Evolutionary conservation across 1,139 yeast genomes (phyloP).

Genomic region (Pichia norvegensis): DNA sequence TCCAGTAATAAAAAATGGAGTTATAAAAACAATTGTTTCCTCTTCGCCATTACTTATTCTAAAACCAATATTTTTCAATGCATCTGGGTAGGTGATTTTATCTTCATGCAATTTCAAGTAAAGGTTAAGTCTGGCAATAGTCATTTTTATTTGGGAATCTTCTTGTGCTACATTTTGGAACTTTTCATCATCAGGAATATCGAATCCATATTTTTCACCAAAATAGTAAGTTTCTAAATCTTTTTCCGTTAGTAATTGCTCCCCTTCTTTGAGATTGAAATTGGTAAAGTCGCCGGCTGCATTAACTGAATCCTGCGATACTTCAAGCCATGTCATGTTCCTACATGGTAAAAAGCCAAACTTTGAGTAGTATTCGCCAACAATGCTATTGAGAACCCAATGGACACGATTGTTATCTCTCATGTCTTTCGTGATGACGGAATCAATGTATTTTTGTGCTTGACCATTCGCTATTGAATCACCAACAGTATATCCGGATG

Average conservation of each 20-base stretch:
- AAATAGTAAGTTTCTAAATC: slow-evolving; percentile 4
- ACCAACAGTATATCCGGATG: not conserved
- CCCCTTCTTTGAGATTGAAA: not conserved
- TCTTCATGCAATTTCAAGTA: slow-evolving; percentile 1
- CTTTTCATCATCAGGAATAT: not conserved
- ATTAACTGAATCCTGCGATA: not conserved
- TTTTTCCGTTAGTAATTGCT: not conserved
- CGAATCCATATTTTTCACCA: slow-evolving; percentile 1
- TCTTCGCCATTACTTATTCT: slow-evolving; percentile 1
- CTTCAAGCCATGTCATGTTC: not conserved
- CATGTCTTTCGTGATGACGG: not conserved
- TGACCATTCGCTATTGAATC: not conserved
- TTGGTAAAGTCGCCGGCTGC: not conserved
- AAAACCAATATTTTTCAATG: slow-evolving; percentile 5
- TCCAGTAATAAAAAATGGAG: slow-evolving; percentile 5
- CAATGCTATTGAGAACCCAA: slow-evolving; percentile 28
- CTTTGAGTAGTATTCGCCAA: slow-evolving; percentile 28
- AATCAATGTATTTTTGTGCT: not conserved
- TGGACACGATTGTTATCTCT: slow-evolving; percentile 13
- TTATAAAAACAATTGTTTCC: slow-evolving; percentile 4
- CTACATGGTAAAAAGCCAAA: slow-evolving; percentile 11
- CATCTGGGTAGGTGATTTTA: not conserved
- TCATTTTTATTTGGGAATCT: not conserved
- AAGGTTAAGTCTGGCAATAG: slow-evolving; percentile 1
- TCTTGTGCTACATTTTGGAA: slow-evolving; percentile 2